Conservation (phyloP, 768 basidiomycete genomes). For the Amyloporia xantha region DNA sequence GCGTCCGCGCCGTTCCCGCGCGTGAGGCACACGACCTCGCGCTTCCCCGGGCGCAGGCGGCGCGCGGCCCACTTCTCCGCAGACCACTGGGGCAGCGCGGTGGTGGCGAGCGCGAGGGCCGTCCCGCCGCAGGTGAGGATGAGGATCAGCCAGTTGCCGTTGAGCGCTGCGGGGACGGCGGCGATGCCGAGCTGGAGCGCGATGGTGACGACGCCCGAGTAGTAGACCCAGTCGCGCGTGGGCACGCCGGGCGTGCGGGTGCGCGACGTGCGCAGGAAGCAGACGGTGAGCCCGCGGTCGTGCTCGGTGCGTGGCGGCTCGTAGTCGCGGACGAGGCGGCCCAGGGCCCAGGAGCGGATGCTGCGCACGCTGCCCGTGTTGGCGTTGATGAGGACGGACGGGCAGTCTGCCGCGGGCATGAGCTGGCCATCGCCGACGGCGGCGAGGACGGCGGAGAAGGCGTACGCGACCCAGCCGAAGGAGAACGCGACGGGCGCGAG, state of each 20-base stretch:
- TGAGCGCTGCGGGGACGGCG: slow-evolving; percentile 20
- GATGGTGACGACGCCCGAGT: slow-evolving; percentile 19
- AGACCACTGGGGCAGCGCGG: slow-evolving; percentile 26
- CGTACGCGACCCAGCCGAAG: slow-evolving; percentile 30
- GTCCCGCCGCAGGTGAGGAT: slow-evolving; percentile 24
- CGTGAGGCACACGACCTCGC: slow-evolving; percentile 23
- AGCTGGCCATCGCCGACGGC: slow-evolving; percentile 22
- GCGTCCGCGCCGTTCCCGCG: slow-evolving; percentile 24
- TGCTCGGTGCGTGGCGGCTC: slow-evolving; percentile 4
- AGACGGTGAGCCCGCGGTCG: slow-evolving; percentile 12
- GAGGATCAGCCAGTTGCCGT: slow-evolving; percentile 24
- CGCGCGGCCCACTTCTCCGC: slow-evolving; percentile 26
- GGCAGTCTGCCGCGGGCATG: slow-evolving; percentile 22
- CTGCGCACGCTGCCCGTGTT: slow-evolving; percentile 20
- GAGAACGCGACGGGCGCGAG: slow-evolving; percentile 25
- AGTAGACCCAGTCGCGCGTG: slow-evolving; percentile 23
- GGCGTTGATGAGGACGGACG: slow-evolving; percentile 18
- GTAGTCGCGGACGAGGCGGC: slow-evolving; percentile 25
- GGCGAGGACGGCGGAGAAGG: slow-evolving; percentile 20
- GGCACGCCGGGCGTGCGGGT: slow-evolving; percentile 15
- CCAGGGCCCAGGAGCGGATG: slow-evolving; percentile 24
- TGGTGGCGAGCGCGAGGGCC: slow-evolving; percentile 18
- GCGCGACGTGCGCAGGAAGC: slow-evolving; percentile 13
- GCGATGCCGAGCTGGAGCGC: slow-evolving; percentile 24
- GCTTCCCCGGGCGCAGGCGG: slow-evolving; percentile 4